Evolutionary conservation across 345 rosid genomes (phyloP), one percentile per base, ranked within the genome.

Genomic region (Noccaea caerulescens): DNA sequence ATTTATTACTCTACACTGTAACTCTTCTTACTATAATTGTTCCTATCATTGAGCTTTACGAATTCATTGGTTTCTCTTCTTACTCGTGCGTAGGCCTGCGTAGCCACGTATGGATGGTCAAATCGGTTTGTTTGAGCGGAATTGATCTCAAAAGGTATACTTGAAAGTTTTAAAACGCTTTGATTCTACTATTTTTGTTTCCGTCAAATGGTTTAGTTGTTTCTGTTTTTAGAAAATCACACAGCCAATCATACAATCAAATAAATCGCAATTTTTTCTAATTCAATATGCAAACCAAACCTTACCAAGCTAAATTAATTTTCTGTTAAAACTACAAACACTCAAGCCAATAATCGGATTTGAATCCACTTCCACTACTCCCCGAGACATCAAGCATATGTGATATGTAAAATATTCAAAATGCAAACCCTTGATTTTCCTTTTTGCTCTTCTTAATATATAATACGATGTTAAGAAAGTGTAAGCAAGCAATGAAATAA

Each of bases 401-500:
- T 23, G 10, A 54, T 32, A 2, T 4, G 33, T 23, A 13, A 54
- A 63, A 36, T 10, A 51, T 51, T 51, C 68, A 73, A 66, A 58
- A 51, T 59, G 23, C 50, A 53, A 51, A 74, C 20, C 43, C 34
- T 37, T 51, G 7, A 32, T 27, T 27, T 27, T 27, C 6, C 12
- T 33, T 65, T 16, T 18, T 73, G 30, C 20, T 73, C 5, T 45
- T 46, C 27, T 32, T 39, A 47, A 20, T 16, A 23, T 20, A 34
- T 23, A 45, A 27, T 3, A 27, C 30, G n/a, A 11, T 34, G 33
- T 20, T 45, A 73, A 66, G 44, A 73, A 42, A 58, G 49, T 66
- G 23, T 49, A 66, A 73, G 39, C 34, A 66, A 66, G 39, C 38
- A 58, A 41, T 2, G 47, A 66, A 66, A 47, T 30, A 58, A 41